phyloP scores from a whole-genome alignment of 345 rosid species.

The Eucalyptus urophylla region DNA sequence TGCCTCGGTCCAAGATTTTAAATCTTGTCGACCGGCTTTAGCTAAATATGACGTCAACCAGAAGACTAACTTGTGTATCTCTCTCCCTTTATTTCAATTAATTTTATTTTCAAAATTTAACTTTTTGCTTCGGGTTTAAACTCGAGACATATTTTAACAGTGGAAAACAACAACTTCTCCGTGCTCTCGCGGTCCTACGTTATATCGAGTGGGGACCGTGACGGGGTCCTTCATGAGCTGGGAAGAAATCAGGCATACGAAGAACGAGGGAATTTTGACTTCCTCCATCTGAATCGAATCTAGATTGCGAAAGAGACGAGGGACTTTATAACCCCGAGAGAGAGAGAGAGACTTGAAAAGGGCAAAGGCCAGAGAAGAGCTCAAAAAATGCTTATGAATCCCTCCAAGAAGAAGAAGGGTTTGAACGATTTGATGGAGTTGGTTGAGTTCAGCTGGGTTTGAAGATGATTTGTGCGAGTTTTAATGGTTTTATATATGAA shows the following conservation, averaged over 20 bases:
- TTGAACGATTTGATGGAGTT: not conserved
- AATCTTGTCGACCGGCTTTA: too few species aligned
- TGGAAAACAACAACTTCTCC: not conserved
- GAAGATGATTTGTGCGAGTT: not conserved
- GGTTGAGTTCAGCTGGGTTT: not conserved
- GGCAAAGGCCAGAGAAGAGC: not conserved
- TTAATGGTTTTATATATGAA: not conserved
- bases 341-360: not conserved
- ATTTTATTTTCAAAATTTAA: too few species aligned
- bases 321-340: not conserved
- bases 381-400: not conserved
- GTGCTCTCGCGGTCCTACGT: constrained; percentile 4
- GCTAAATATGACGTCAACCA: too few species aligned
- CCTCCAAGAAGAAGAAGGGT: not conserved
- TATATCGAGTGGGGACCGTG: not conserved
- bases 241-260: not conserved
- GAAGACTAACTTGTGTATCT: too few species aligned
- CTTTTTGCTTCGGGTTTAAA: too few species aligned
- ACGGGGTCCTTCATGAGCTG: constrained; percentile 8
- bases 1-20: too few species aligned
- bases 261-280: constrained; percentile 2
- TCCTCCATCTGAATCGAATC: not conserved
- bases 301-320: not conserved
- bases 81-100: too few species aligned
- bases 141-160: too few species aligned